Evolutionary conservation across 2,329 filamentous ascomycete species (phyloP), one percentile per base, ranked within the genome.

Genomic region (Colletotrichum nymphaeae): DNA sequence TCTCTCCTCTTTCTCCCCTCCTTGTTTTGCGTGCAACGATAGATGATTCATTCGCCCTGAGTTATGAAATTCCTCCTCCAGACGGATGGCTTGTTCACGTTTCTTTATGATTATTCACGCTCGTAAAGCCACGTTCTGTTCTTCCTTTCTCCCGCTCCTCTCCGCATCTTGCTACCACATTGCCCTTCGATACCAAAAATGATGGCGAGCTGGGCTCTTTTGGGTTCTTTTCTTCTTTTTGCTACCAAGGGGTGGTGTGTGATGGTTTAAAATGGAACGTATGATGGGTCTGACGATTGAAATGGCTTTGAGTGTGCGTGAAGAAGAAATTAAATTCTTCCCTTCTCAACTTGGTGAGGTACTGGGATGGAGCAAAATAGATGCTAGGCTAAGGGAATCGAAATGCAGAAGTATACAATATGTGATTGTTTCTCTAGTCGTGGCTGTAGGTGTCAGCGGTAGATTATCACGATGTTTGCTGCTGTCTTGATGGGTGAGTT

Each of bases 21-120:
- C n/a, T 12, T 55, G 16, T 46, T 16, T 5, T 57, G 22, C 26
- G 65, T 72, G 69, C 69, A 58, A 69, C 69, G 64, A 72, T 72
- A 62, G 64, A 72, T 52, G 60, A 63, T n/a, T 16, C 6, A 63
- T n/a, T 16, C 4, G 32, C 58, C 53, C 37, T 5, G 35, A 35
- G 32, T 32, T 28, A 12, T 46, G 24, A 52, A 59, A 32, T 49
- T 24, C 9, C 14, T 28, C 56, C 24, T 22, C n/a, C 11, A 28
- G 16, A 55, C 9, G 63, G 35, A 30, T 19, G 63, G 49, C 28
- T 24, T 35, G 32, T 56, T 19, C 28, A 30, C 24, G 26, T 35
- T 53, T 46, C 14, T 28, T 64, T 5, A 64, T 64, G 66, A 56
- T 56, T 11, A 19, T 35, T 57, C 42, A 46, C 52, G 32, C 53